phyloP scores from a whole-genome alignment of 768 basidiomycete genomes.

The Lactarius sp. region DNA sequence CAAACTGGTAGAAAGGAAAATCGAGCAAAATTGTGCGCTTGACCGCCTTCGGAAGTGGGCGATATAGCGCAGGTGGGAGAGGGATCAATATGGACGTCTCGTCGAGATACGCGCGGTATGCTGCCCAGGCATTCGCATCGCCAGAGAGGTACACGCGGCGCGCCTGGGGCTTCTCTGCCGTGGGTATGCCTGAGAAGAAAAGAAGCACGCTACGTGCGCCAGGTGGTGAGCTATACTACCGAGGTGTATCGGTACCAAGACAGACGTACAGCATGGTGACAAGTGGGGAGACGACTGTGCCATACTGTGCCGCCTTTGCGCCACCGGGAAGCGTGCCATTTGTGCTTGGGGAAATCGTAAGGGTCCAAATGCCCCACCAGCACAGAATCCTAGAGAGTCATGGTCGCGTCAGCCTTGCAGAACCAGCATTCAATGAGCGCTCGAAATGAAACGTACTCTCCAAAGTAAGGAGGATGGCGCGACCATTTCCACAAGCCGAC shows the following conservation, averaged over 20 bases:
- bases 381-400: constrained; percentile 44
- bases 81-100: constrained; percentile 59
- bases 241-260: neutral
- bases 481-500: constrained; percentile 52
- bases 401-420: neutral
- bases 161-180: constrained; percentile 62
- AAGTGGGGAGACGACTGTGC: constrained; percentile 54
- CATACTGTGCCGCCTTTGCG: constrained; percentile 53
- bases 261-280: constrained; percentile 52
- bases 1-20: constrained; percentile 56
- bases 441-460: constrained; percentile 45
- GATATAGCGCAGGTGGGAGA: constrained; percentile 52
- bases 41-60: constrained; percentile 43
- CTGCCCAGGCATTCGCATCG: constrained; percentile 38
- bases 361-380: constrained; percentile 64
- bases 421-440: constrained; percentile 4
- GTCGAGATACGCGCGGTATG: constrained; percentile 51
- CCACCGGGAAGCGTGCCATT: constrained; percentile 40
- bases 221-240: constrained; percentile 26
- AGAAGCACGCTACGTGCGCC: constrained; percentile 43
- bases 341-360: constrained; percentile 53
- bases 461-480: constrained; percentile 67
- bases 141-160: constrained; percentile 32
- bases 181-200: constrained; percentile 66
- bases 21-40: constrained; percentile 58